phyloP scores from a whole-genome alignment of 1,139 yeast species.

The Wickerhamomyces sp. region DNA sequence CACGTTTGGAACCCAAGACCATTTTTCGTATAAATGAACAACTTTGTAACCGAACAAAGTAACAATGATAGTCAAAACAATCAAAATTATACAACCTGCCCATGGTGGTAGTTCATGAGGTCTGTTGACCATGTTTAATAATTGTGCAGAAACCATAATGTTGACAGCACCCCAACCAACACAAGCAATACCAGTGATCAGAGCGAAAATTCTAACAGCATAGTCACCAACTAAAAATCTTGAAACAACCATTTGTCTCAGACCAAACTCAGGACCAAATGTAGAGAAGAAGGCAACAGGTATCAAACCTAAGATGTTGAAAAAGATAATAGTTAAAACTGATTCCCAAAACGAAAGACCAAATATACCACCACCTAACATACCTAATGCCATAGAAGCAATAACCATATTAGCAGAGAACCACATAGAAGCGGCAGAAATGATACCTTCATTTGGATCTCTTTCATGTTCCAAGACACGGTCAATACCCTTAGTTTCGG shows the following conservation, averaged over 20 bases:
- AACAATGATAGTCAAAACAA: conserved; percentile 63
- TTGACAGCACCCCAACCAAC: conserved; percentile 96
- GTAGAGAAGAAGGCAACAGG: conserved; percentile 82
- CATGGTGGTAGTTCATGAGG: conserved; percentile 68
- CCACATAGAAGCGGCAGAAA: conserved; percentile 88
- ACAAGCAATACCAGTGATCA: conserved; percentile 79
- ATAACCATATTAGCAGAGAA: conserved; percentile 86
- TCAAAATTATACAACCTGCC: conserved; percentile 82
- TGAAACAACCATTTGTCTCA: conserved; percentile 84
- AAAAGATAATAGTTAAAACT: conserved; percentile 60
- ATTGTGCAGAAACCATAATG: conserved; percentile 84
- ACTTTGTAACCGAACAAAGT: conserved; percentile 85
- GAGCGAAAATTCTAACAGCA: conserved; percentile 72
- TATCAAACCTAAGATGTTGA: conserved; percentile 63
- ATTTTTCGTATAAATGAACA: conserved; percentile 79
- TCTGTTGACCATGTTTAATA: conserved; percentile 69
- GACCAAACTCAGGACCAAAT: conserved; percentile 81
- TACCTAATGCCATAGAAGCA: conserved; percentile 80
- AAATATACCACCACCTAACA: conserved; percentile 51
- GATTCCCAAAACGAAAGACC: conserved; percentile 62
- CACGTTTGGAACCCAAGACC: conserved; percentile 83
- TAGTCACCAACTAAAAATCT: conserved; percentile 73
- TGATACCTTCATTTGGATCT: conserved; percentile 48
- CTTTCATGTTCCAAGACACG: conserved; percentile 42
- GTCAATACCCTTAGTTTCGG: conserved; percentile 46